phyloP scores from a whole-genome alignment of 768 basidiomycete genomes.

The Rickenella mellea region DNA sequence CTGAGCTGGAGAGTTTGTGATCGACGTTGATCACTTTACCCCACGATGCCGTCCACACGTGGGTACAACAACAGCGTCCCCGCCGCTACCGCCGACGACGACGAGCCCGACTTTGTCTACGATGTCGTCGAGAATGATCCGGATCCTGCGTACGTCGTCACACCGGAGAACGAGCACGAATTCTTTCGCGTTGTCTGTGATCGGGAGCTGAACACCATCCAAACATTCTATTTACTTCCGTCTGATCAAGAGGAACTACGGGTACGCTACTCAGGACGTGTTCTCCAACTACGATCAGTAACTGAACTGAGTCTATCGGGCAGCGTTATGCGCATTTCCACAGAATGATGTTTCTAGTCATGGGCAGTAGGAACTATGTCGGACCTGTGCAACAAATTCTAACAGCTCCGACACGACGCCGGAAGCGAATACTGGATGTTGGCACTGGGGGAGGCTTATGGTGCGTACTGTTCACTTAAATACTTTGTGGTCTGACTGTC shows the following conservation, averaged over 20 bases:
- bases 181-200: constrained; percentile 48
- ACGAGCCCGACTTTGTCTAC: not conserved
- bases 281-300: not conserved
- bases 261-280: constrained; percentile 21
- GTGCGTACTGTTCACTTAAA: constrained; percentile 20
- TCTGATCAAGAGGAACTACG: constrained; percentile 58
- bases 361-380: constrained; percentile 52
- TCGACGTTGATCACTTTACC: too few relatives aligned
- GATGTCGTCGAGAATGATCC: constrained; percentile 2
- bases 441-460: constrained; percentile 61
- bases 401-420: constrained; percentile 22
- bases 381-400: constrained; percentile 55
- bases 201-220: constrained; percentile 46
- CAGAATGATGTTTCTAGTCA: constrained; percentile 57
- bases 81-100: not conserved
- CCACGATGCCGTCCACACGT: too few relatives aligned
- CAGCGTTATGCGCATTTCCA: constrained; percentile 60
- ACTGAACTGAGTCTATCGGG: not conserved
- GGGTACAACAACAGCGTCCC: not conserved
- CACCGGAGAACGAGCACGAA: constrained; percentile 12
- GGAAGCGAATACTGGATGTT: constrained; percentile 47
- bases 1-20: too few relatives aligned
- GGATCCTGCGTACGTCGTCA: constrained; percentile 8
- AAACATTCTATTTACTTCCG: constrained; percentile 50
- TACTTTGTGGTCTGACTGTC: constrained; percentile 2